Conservation (phyloP, 257 asterid species). For the Gentiana dahurica region DNA sequence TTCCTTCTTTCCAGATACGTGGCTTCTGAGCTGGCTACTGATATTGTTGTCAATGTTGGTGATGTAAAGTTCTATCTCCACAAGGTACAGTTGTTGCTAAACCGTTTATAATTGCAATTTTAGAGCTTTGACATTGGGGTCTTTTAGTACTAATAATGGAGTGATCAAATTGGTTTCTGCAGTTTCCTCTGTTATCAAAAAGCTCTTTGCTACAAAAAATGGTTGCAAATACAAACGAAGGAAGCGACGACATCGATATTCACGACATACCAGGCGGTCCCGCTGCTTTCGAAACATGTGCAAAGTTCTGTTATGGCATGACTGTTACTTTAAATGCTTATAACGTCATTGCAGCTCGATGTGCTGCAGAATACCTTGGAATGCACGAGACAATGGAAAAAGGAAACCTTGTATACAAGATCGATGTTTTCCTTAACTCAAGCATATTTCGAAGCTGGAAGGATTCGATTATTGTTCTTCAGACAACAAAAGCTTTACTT, state of each 20-base stretch:
- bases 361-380: constrained; percentile 90
- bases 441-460: constrained; percentile 92
- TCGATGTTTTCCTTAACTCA: constrained; percentile 75
- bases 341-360: constrained; percentile 63
- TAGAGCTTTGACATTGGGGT: neutral
- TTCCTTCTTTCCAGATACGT: constrained; percentile 45
- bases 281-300: constrained; percentile 70
- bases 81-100: constrained; percentile 50
- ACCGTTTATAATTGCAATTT: neutral
- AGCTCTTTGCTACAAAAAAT: constrained; percentile 62
- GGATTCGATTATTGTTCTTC: constrained; percentile 88
- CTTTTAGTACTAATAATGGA: constrained; percentile 15
- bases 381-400: constrained; percentile 79
- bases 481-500: constrained; percentile 42
- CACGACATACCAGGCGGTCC: constrained; percentile 87
- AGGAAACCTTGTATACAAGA: constrained; percentile 78
- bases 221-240: constrained; percentile 47
- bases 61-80: constrained; percentile 77
- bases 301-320: constrained; percentile 91
- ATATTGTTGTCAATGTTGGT: constrained; percentile 51
- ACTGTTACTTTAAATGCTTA: constrained; percentile 78
- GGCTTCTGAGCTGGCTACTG: constrained; percentile 82
- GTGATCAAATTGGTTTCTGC: constrained; percentile 19
- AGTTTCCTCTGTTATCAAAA: constrained; percentile 94
- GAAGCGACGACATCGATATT: constrained; percentile 54